A percentile compares a stretch with the other conserved stretches of the same genome.
These are phyloP conservation scores for Fagopyrum homotropicum DNA, from an alignment of 148 eudicot species.

Conservation along the genomic window DNA sequence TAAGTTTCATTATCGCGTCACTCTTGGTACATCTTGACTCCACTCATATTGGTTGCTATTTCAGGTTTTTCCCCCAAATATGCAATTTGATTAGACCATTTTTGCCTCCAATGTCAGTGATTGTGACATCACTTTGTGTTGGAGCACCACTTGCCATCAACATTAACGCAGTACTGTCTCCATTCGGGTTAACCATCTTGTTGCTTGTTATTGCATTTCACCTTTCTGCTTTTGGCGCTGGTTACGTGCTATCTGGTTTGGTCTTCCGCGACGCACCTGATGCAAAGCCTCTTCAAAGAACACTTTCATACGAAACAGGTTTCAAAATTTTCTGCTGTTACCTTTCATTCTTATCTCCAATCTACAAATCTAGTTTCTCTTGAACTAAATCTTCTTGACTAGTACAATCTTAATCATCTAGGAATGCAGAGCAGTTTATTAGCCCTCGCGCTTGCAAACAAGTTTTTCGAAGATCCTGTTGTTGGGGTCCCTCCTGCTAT, in stretches of 20 bases:
- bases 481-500: constrained; percentile 91
- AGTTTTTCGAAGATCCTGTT: constrained; percentile 77
- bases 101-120: constrained; percentile 79
- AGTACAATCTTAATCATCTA: constrained; percentile 17
- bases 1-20: background rate
- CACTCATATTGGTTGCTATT: constrained; percentile 2
- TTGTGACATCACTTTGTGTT: constrained; percentile 90
- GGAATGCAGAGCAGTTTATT: constrained; percentile 99
- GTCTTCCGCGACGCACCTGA: constrained; percentile 52
- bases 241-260: constrained; percentile 61
- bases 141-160: constrained; percentile 97
- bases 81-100: constrained; percentile 66
- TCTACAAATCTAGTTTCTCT: background rate
- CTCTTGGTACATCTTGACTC: background rate
- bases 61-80: constrained; percentile 68
- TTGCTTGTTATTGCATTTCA: constrained; percentile 69
- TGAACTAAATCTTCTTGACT: background rate
- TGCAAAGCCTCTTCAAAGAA: constrained; percentile 84
- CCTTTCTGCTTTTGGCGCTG: constrained; percentile 68
- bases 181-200: constrained; percentile 68
- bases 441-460: constrained; percentile 89
- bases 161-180: constrained; percentile 73
- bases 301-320: constrained; percentile 94
- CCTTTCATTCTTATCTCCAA: background rate
- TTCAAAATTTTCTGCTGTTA: background rate